Evolutionary conservation across 2,329 filamentous ascomycete genomes (phyloP), one percentile per base, ranked within the genome.

Genomic region (Aspergillus ochraceoroseus): DNA sequence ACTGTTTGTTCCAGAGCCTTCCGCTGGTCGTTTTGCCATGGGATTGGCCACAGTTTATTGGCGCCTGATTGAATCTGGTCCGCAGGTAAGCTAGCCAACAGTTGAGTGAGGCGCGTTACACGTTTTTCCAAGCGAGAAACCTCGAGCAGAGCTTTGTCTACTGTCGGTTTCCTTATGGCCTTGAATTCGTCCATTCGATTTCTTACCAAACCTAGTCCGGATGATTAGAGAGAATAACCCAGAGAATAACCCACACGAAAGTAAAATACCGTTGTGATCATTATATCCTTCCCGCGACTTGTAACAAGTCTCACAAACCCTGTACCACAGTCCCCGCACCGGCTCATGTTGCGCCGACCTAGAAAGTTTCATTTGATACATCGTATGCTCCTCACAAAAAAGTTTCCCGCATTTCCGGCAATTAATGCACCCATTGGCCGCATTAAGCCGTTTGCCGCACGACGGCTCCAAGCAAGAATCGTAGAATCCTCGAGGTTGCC

Each of bases 311-410:
- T 98, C 92, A 61, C 92, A 98, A 2, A 96, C 90, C 36, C 92
- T 73, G 54, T 87, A 94, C 92, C 92, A 98, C 53, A 87, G 78
- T 5, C 92, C 92, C 47, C 90, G 74, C 1, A 92, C 79, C 0
- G 92, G 90, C 49, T 98, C 92, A 65, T 95, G 87, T 43, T 82
- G 77, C 3, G 92, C 92, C 19, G 88, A 84, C 39, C 89, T 76
- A 6, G 89, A 95, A 7, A 98, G 74, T 71, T 94, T 95, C 85
- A 96, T 96, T 70, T 98, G 90, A 60, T 96, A 98, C 89, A 98
- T 95, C 37, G 92, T 96, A 63, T 98, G 92, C 54, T 90, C 86
- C 59, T 96, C 92, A 65, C 92, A 98, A 61, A 96, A 98, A 27
- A 98, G 70, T 54, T 83, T 83, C 5, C 92, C 92, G 57, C 92